These are phyloP conservation scores for Gyromitra esculenta DNA, from an alignment of 2,329 filamentous ascomycete genomes.

Conservation along the genomic window DNA sequence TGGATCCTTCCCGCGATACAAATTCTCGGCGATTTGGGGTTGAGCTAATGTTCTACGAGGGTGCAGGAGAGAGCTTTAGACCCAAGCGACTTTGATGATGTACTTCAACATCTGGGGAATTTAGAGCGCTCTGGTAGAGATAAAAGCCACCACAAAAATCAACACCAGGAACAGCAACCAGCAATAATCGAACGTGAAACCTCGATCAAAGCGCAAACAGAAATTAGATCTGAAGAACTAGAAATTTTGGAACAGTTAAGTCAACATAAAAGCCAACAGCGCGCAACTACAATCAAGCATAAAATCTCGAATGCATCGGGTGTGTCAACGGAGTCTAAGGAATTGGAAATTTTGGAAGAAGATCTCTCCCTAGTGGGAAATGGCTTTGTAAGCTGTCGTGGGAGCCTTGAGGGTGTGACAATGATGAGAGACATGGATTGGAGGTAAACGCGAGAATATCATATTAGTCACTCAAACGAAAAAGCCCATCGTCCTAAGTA, in stretches of 20 bases:
- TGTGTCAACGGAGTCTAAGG: conserved; percentile 9
- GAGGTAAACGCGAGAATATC: conserved; percentile 23
- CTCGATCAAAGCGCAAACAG: not conserved
- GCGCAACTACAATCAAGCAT: not conserved
- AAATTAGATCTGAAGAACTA: conserved; percentile 1
- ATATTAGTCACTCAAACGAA: not conserved
- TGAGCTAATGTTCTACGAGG: not conserved
- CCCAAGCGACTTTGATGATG: conserved; percentile 39
- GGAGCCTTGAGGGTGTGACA: conserved; percentile 37
- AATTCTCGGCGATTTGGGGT: not conserved
- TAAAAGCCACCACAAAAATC: conserved; percentile 4
- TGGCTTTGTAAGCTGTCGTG: conserved; percentile 12
- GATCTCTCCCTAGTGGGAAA: conserved; percentile 2
- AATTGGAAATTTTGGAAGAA: conserved; percentile 7
- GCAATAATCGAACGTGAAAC: not conserved
- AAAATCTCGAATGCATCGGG: conserved; percentile 1
- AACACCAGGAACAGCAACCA: conserved; percentile 12
- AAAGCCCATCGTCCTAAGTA: not conserved
- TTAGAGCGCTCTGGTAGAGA: not conserved
- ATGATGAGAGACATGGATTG: conserved; percentile 49
- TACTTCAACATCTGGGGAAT: conserved; percentile 32
- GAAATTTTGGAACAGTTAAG: not conserved
- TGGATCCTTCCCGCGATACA: not conserved
- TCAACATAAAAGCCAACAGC: not conserved
- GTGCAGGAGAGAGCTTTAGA: conserved; percentile 34